A percentile compares a stretch with the other conserved stretches of the same genome.
Evolutionary conservation across 108 stramenopile species (phyloP).

Genomic region (Nitzschia sp.): DNA sequence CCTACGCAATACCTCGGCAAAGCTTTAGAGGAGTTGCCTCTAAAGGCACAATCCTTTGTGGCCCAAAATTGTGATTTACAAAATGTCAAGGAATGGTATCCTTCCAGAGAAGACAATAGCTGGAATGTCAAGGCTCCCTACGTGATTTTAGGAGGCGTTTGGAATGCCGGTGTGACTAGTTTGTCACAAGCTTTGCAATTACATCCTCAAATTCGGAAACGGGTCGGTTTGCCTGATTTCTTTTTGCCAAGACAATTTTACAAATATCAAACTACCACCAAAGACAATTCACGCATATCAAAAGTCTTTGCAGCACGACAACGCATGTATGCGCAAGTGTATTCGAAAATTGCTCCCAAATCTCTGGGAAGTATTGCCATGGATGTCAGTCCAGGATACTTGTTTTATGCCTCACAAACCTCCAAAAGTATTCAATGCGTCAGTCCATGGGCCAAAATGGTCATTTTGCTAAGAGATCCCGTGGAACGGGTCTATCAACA

Average conservation of each 20-base stretch:
- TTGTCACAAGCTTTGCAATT: conserved; percentile 14
- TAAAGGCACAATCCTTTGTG: conserved; percentile 9
- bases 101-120: conserved; percentile 1
- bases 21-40: neutral
- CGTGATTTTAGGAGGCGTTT: conserved; percentile 28
- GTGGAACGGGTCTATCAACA: conserved; percentile 42
- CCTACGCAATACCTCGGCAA: neutral
- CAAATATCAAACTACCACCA: conserved; percentile 3
- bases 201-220: conserved; percentile 28
- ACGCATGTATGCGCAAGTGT: conserved; percentile 35
- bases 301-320: conserved; percentile 36
- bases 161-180: conserved; percentile 20
- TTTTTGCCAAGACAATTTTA: conserved; percentile 22
- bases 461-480: conserved; percentile 39
- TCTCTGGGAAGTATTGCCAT: conserved; percentile 9
- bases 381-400: conserved; percentile 37
- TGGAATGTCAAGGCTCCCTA: conserved; percentile 38
- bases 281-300: neutral
- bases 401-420: conserved; percentile 27
- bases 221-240: conserved; percentile 14
- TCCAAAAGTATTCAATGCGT: conserved; percentile 31
- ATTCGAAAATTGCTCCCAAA: neutral
- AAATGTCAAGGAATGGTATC: conserved; percentile 26
- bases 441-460: conserved; percentile 36
- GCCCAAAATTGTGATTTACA: conserved; percentile 26